Percentiles rank a stretch among this genome's conserved stretches.
phyloP scores from a whole-genome alignment of 176 grass and related monocot species.

The Musa troglodytarum region DNA sequence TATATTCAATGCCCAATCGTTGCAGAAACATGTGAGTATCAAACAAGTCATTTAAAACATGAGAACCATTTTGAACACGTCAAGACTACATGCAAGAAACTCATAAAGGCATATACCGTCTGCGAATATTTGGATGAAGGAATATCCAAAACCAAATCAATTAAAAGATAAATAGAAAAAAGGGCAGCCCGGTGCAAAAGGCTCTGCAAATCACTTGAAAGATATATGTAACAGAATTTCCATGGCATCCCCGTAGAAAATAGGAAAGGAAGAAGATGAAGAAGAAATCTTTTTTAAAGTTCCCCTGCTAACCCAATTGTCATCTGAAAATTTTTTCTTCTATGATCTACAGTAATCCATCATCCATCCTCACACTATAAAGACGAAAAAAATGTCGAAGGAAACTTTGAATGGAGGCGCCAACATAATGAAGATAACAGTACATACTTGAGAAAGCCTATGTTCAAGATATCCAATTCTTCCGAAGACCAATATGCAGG shows the following conservation, averaged over 20 bases:
- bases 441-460: constrained; percentile 8
- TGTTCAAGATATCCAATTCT: background rate
- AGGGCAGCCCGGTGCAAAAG: background rate
- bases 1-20: background rate
- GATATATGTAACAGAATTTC: background rate
- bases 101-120: too few relatives aligned
- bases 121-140: background rate
- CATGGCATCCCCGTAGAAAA: background rate
- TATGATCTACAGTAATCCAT: background rate
- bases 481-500: background rate
- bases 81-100: background rate
- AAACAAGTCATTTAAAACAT: background rate
- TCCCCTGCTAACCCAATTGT: background rate
- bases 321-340: background rate
- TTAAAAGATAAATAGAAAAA: background rate
- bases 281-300: background rate
- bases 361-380: background rate
- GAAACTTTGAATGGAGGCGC: background rate
- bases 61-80: background rate
- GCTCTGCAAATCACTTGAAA: background rate
- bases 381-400: background rate
- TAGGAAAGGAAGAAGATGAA: too few relatives aligned
- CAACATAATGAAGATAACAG: background rate
- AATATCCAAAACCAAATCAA: background rate
- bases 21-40: background rate